Evolutionary conservation across 306 rosid genomes (phyloP).

Genomic region (Arachis stenosperma): DNA sequence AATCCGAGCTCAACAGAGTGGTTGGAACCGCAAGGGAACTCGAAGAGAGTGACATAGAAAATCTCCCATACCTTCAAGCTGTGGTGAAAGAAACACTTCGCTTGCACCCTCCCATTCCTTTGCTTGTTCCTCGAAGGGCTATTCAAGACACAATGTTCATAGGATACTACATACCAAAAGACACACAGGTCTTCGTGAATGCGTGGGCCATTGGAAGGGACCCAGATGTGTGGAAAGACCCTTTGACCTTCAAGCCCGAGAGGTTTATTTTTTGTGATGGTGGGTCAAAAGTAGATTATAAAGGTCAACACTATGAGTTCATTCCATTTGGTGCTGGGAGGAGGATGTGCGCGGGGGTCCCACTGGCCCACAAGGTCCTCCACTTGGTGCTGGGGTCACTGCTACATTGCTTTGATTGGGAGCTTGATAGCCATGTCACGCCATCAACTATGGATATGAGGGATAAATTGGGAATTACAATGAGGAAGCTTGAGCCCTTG

Average conservation of each 20-base stretch:
- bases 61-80: conserved; percentile 48
- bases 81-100: conserved; percentile 57
- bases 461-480: conserved; percentile 49
- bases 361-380: conserved; percentile 54
- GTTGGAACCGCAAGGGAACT: conserved; percentile 40
- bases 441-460: conserved; percentile 49
- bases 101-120: conserved; percentile 63
- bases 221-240: conserved; percentile 55
- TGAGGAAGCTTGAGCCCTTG: conserved; percentile 51
- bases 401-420: conserved; percentile 71
- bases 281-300: conserved; percentile 42
- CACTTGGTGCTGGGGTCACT: conserved; percentile 47
- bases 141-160: conserved; percentile 45
- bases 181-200: conserved; percentile 60
- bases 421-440: conserved; percentile 40
- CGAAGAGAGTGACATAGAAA: conserved; percentile 62
- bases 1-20: conserved; percentile 47
- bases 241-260: conserved; percentile 49
- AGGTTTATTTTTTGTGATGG: conserved; percentile 40
- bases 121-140: conserved; percentile 57
- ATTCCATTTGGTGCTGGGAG: conserved; percentile 61
- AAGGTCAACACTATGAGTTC: conserved; percentile 52
- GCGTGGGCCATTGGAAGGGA: conserved; percentile 73
- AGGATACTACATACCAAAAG: conserved; percentile 53
- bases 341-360: conserved; percentile 63